Evolutionary conservation across 306 rosid genomes (phyloP).

Genomic region (Glycine tomentella): DNA sequence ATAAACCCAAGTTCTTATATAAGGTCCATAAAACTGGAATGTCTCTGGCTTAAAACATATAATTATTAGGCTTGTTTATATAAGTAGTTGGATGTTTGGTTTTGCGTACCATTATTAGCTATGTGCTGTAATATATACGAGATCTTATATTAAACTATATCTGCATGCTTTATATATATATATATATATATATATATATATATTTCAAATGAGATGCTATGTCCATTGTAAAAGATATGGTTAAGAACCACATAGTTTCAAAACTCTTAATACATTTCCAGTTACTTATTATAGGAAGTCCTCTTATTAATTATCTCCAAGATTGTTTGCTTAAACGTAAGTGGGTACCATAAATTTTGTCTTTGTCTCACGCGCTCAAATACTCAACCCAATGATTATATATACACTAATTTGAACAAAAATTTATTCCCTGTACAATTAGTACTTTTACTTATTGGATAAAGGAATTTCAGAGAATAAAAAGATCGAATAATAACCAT

Average conservation of each 20-base stretch:
- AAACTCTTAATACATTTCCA: conserved; percentile 18
- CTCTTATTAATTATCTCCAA: conserved; percentile 13
- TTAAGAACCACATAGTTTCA: conserved; percentile 19
- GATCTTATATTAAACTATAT: conserved; percentile 24
- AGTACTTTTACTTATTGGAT: too few relatives aligned
- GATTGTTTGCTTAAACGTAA: background rate
- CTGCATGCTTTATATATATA: conserved; percentile 28
- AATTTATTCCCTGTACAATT: too few relatives aligned
- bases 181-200: background rate
- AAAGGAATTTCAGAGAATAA: too few relatives aligned
- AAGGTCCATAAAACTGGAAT: conserved; percentile 8
- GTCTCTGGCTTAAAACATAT: background rate
- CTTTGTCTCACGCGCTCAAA: background rate
- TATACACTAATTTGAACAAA: too few relatives aligned
- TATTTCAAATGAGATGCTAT: conserved; percentile 6
- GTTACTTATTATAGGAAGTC: conserved; percentile 22
- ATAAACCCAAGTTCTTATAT: conserved; percentile 23
- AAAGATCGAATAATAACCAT: too few relatives aligned
- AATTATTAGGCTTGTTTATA: conserved; percentile 49
- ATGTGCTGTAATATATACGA: conserved; percentile 50
- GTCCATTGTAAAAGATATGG: conserved; percentile 17
- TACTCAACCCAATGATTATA: too few relatives aligned
- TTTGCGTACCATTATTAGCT: conserved; percentile 26
- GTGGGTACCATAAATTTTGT: background rate
- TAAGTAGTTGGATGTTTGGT: conserved; percentile 39